Evolutionary conservation across 2,329 filamentous ascomycete species (phyloP), one percentile per base, ranked within the genome.

Genomic region (Microdochium bolleyi): DNA sequence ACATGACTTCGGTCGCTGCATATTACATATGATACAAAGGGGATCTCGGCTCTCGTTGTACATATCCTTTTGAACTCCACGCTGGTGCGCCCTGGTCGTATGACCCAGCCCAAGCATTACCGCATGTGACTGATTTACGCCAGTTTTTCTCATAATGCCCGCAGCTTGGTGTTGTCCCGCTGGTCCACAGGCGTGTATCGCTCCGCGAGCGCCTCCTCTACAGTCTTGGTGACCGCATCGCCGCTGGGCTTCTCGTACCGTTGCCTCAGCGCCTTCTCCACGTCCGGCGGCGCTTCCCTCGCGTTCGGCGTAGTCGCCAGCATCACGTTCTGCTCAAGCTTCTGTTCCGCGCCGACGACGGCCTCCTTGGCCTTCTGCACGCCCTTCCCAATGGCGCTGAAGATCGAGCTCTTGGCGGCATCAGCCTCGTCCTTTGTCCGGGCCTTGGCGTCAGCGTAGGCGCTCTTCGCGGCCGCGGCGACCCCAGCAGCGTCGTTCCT

Each of bases 151-250:
- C 61, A 67, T 58, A 67, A 58, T 49, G 67, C 68, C 24, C 65
- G 64, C 49, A 73, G 52, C 22, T 61, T 57, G 44, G 66, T 64
- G 49, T 69, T 67, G 11, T 65, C 62, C 46, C 60, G 68, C 54
- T 58, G 30, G 32, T 67, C 71, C 54, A 78, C 64, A 1, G 74
- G 74, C 58, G 64, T 72, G 61, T 84, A 84, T 59, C 81, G 70
- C 62, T 83, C 78, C 49, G 69, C 72, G 51, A 85, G 65, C 44
- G 74, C 70, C 62, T 83, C 75, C 56, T 79, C 72, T 21, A 78
- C 75, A 48, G 71, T 77, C 67, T 76, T 76, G 55, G 73, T 69
- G 57, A 73, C 62, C 52, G 62, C 63, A 14, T 64, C 62, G 7
- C 65, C 64, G 44, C 57, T 54, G 4, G 68, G 61, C 57, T 70